Conservation (phyloP, 805 yeast genomes). For the Clavispora asparagi region DNA sequence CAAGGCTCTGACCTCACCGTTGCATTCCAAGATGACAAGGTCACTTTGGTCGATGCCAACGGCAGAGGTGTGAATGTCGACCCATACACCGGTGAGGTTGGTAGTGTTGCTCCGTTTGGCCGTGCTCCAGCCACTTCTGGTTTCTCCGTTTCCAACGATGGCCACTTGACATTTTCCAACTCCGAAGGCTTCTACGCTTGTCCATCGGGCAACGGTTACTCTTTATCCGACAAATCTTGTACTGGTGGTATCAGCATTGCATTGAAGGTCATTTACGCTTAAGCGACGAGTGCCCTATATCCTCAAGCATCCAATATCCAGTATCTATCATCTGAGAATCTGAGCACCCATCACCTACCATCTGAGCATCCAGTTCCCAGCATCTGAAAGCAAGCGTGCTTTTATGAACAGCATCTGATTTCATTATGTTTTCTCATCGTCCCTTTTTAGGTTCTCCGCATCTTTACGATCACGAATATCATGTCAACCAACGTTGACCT, state of each 20-base stretch:
- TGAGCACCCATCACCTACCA: too few species aligned
- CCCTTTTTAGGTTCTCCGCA: neutral
- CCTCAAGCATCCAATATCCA: neutral
- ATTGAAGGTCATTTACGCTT: constrained; percentile 15
- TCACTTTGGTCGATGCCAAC: constrained; percentile 25
- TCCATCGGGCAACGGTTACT: constrained; percentile 22
- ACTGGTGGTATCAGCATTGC: constrained; percentile 25
- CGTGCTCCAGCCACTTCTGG: constrained; percentile 30
- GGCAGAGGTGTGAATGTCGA: constrained; percentile 25
- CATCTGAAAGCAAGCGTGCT: too few species aligned
- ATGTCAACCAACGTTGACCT: neutral
- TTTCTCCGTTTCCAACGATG: constrained; percentile 33
- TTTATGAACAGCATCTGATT: too few species aligned
- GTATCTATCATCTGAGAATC: too few species aligned
- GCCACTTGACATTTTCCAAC: constrained; percentile 31
- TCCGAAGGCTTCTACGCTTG: constrained; percentile 35
- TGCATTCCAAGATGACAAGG: constrained; percentile 20
- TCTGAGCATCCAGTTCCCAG: neutral
- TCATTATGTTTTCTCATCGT: neutral
- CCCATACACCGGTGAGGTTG: constrained; percentile 27
- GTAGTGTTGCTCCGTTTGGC: constrained; percentile 29
- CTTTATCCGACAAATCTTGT: constrained; percentile 24
- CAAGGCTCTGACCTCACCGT: constrained; percentile 23
- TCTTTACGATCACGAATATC: neutral
- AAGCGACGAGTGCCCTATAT: neutral